Conservation (phyloP, 345 rosid species). For the Gossypium arboreum region DNA sequence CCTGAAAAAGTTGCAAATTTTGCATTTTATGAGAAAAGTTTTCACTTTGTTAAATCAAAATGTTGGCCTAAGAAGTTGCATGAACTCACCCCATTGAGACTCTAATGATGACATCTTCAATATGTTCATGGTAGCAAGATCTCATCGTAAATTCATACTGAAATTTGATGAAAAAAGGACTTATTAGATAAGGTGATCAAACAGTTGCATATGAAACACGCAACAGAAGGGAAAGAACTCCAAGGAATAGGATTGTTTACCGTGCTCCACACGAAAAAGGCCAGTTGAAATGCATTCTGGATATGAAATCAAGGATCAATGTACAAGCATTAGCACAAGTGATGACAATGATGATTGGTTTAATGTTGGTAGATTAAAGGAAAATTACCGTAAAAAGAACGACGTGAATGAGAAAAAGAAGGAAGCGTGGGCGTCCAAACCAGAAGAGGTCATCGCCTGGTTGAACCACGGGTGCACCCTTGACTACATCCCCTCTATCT, state of each 20-base stretch:
- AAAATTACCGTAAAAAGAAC: constrained; percentile 76
- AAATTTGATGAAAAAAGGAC: constrained; percentile 3
- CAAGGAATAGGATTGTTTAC: constrained; percentile 34
- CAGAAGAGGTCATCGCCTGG: constrained; percentile 95
- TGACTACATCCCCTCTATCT: constrained; percentile 83
- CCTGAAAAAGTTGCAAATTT: constrained; percentile 37
- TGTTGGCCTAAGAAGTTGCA: neutral
- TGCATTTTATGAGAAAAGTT: neutral
- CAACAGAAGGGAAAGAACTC: neutral
- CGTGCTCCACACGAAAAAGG: constrained; percentile 73
- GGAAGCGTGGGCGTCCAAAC: constrained; percentile 80
- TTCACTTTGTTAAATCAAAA: neutral
- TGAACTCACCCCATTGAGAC: constrained; percentile 71
- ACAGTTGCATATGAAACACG: neutral
- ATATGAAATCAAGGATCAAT: constrained; percentile 8
- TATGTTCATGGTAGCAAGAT: constrained; percentile 55
- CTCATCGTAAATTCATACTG: constrained; percentile 56
- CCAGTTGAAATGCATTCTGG: constrained; percentile 93
- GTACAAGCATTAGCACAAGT: neutral
- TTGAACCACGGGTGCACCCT: constrained; percentile 87
- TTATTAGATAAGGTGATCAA: neutral
- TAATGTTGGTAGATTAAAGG: neutral
- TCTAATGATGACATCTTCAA: constrained; percentile 57
- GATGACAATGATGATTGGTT: neutral
- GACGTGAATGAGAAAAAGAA: constrained; percentile 81